Evolutionary conservation across 2,329 filamentous ascomycete genomes (phyloP), one percentile per base, ranked within the genome.

Genomic region (Fusarium redolens): DNA sequence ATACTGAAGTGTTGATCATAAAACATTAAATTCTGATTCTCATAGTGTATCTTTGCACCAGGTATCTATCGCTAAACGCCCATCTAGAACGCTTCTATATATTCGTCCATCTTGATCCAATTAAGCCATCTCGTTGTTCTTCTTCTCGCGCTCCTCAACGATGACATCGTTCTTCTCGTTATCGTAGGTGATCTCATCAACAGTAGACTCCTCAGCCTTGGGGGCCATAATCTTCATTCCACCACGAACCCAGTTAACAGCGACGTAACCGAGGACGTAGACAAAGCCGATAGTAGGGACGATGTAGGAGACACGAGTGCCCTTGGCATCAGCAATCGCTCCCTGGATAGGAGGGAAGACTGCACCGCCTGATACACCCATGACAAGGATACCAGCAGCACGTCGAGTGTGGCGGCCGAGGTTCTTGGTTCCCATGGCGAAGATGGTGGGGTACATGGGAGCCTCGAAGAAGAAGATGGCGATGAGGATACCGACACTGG

Each of bases 401-500:
- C 92, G 89, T 84, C 95, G 93, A 51, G 91, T 93, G 83, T 95
- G 91, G 35, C 90, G 88, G 11, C 93, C 93, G 2, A 95, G 86
- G 11, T 92, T 92, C 22, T 92, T 88, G 83, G 94, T 93, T 22
- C 92, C 92, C 12, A 95, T 86, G 13, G 92, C 92, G 48, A 95
- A 90, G 77, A 95, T 94, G 25, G 92, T 95, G 0, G 93, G 93
- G 85, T 95, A 96, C 81, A 92, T 92, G 78, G 93, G 92, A 10
- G 89, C 91, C 82, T 93, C 92, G 80, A 95, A 95, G 85, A 95
- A 94, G 51, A 95, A 86, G 25, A 91, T 89, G 33, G 93, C 72
- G 80, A 90, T 93, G 37, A 94, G 86, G 85, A 94, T 90, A n/a
- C 85, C 83, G 64, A 90, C 83, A 54, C 86, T 86, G 1, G 80